A percentile compares a stretch with the other conserved stretches of the same genome.
phyloP scores from a whole-genome alignment of 1,139 yeast species.

The Lodderomyces beijingensis region DNA sequence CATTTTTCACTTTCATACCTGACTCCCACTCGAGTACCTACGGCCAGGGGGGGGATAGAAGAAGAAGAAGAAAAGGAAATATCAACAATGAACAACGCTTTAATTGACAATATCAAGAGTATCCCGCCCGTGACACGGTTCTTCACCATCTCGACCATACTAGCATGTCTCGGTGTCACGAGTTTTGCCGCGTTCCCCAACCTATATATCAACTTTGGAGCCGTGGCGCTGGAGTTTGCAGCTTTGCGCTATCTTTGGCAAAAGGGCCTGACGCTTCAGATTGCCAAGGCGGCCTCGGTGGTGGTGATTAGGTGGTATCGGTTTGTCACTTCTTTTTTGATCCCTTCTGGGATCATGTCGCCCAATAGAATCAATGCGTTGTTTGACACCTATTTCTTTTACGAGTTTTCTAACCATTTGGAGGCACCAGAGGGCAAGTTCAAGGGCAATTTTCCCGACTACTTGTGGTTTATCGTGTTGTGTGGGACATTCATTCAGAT shows the following conservation, averaged over 20 bases:
- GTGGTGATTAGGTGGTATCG: conserved; percentile 36
- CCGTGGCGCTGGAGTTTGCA: conserved; percentile 1
- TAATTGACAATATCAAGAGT: conserved; percentile 28
- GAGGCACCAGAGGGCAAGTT: conserved; percentile 49
- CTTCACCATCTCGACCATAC: conserved; percentile 35
- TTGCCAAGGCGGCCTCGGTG: conserved; percentile 8
- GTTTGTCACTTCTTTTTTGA: conserved; percentile 45
- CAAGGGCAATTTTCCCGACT: conserved; percentile 50
- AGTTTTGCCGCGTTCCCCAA: conserved; percentile 7
- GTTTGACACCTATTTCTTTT: conserved; percentile 53
- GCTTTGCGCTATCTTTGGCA: conserved; percentile 1
- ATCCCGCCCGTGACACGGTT: conserved; percentile 48
- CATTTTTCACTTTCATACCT: neutral
- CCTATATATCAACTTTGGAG: conserved; percentile 7
- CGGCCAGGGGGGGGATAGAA: neutral
- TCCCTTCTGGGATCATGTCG: conserved; percentile 32
- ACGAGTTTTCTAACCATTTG: conserved; percentile 52
- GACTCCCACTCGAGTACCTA: neutral
- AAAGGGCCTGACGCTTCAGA: conserved; percentile 3
- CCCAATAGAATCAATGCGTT: conserved; percentile 43
- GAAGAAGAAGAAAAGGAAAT: neutral
- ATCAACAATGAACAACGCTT: conserved; percentile 10
- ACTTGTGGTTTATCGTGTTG: conserved; percentile 49
- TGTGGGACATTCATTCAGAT: conserved; percentile 44
- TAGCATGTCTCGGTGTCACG: conserved; percentile 25